Percentiles rank a stretch among this genome's conserved stretches.
Conservation (phyloP, 179 eudicot species). For the Beta lomatogona region DNA sequence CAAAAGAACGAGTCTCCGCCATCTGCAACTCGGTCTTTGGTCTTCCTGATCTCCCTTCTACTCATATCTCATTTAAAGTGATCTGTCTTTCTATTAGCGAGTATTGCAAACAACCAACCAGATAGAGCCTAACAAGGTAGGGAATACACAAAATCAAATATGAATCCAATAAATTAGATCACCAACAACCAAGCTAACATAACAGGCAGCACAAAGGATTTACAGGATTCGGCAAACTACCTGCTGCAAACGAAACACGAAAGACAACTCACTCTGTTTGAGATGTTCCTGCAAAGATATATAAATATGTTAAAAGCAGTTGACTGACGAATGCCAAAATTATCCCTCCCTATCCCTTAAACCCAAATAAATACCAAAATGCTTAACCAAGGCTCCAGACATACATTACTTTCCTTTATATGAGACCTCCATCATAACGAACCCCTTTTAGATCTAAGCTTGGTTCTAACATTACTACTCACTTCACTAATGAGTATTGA, state of each 20-base stretch:
- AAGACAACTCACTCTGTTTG: slow-evolving; percentile 76
- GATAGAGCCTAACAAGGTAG: not conserved
- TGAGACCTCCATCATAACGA: not conserved
- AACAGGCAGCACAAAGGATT: slow-evolving; percentile 7
- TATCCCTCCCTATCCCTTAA: not conserved
- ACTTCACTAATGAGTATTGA: not conserved
- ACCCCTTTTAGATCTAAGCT: not conserved
- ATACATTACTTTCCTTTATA: not conserved
- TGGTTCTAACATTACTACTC: not conserved
- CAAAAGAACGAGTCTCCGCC: too few species aligned
- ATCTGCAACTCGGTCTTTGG: not conserved
- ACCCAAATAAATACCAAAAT: not conserved
- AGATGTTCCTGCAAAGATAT: slow-evolving; percentile 73
- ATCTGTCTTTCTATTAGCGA: not conserved
- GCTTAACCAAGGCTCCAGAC: not conserved
- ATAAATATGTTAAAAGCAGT: not conserved
- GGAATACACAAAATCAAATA: not conserved
- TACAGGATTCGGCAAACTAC: slow-evolving; percentile 33
- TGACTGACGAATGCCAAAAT: slow-evolving; percentile 6
- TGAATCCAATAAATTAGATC: not conserved
- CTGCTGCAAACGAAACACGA: slow-evolving; percentile 89
- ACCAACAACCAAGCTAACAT: not conserved
- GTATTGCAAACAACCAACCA: slow-evolving; percentile 2
- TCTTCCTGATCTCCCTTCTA: not conserved
- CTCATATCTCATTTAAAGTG: not conserved